Base-by-base conservation (phyloP, 352 stramenopile genomes). In the Phytophthora cactorum region DNA sequence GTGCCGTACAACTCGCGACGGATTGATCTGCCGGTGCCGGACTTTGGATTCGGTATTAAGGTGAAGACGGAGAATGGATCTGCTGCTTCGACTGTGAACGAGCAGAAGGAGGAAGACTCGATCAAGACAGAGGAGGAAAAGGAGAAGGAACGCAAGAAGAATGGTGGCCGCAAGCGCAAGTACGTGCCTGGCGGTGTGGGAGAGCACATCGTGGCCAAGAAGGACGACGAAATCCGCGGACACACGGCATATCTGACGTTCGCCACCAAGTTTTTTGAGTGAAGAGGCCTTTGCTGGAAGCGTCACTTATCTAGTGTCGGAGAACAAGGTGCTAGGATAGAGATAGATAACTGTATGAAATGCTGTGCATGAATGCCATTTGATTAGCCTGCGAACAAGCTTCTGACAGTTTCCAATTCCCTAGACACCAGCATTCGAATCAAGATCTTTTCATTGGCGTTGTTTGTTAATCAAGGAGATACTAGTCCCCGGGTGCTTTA, bases 171-270 rank as follows among this genome's bases (percentile, higher is more conserved):
- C 55, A 90, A 89, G 73, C 84, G 82, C 57, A 78, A 78, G 57
- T 76, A 82, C 22, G 80, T 83, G 15, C 70, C 68, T 38, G 79
- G 81, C 49, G 75, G 75, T 57, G 68, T 77, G 10, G 84, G 84
- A 64, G 82, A 84, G 22, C 75, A 88, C 69, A 72, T 91, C 38
- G 74, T 95, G 50, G 87, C 87, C n/a, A 92, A 92, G 74, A 92
- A 92, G 51, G 86, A 93, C 71, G 78, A 87, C 43, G 88, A 95
- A 64, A 96, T 96, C 63, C 84, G 88, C 28, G 88, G 88, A 49
- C 88, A 96, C 76, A 96, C 88, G 32, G 88, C 88, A 22, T 96
- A 94, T 61, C 72, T 96, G 25, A 96, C 88, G 50, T 96, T 96
- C 57, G 88, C 88, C 34, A 89, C 76, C 68, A 95, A 93, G 77